phyloP scores from a whole-genome alignment of 768 basidiomycete species.

The Asterophora lycoperdoides region DNA sequence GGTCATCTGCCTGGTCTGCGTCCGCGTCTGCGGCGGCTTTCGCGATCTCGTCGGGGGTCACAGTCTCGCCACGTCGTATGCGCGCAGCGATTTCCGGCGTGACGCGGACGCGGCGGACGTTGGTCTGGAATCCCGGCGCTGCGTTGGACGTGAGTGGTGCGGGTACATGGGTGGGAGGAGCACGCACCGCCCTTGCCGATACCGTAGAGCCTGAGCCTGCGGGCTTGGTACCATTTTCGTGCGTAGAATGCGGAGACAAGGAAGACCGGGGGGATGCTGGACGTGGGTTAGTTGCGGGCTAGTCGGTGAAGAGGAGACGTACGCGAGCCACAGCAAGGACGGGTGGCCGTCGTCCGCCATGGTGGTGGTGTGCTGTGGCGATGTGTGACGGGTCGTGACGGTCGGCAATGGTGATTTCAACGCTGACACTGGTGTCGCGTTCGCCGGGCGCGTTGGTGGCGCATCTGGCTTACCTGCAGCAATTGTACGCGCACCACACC shows the following conservation, averaged over 20 bases:
- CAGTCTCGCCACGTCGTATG: constrained; percentile 46
- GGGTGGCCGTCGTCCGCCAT: constrained; percentile 25
- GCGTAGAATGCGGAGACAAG: constrained; percentile 42
- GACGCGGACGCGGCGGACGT: constrained; percentile 44
- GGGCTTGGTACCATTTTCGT: constrained; percentile 47
- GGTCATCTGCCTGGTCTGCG: constrained; percentile 22
- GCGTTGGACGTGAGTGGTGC: neutral
- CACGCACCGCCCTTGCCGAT: constrained; percentile 53
- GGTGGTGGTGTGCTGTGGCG: no score
- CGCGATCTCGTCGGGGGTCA: constrained; percentile 49
- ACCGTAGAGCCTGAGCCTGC: constrained; percentile 41
- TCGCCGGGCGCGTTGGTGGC: constrained; percentile 31
- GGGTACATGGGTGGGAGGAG: neutral
- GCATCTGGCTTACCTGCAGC: constrained; percentile 29
- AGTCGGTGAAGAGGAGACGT: neutral
- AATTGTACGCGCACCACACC: constrained; percentile 30
- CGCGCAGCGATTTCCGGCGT: constrained; percentile 54
- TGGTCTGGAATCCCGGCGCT: constrained; percentile 56
- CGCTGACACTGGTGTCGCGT: constrained; percentile 39
- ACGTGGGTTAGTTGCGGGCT: neutral
- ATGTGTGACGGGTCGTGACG: constrained; percentile 1
- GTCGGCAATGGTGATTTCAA: constrained; percentile 17
- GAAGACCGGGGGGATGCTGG: constrained; percentile 41
- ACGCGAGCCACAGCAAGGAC: constrained; percentile 46
- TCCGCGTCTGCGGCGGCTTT: constrained; percentile 42